These are phyloP conservation scores for Acer yangbiense DNA, from an alignment of 345 rosid genomes.

Conservation along the genomic window DNA sequence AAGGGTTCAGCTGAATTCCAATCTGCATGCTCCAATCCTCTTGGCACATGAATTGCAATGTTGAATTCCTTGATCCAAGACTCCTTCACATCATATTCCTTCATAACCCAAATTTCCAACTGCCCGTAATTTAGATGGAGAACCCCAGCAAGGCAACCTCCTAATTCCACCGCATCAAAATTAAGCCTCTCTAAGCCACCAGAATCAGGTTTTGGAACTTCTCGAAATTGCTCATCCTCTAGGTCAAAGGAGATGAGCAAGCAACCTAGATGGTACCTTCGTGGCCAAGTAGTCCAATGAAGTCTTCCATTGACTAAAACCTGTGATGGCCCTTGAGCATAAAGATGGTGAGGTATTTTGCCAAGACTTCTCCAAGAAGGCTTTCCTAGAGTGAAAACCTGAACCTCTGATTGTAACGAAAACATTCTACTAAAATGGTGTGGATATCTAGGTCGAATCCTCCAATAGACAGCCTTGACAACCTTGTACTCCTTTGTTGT, in stretches of 20 bases:
- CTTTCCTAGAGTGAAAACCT: conserved; percentile 35
- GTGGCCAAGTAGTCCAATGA: conserved; percentile 27
- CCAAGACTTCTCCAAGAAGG: conserved; percentile 35
- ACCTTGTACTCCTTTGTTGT: conserved; percentile 39
- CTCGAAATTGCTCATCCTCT: conserved; percentile 27
- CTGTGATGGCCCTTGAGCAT: conserved; percentile 3
- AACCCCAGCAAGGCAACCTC: conserved; percentile 29
- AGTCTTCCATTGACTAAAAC: conserved; percentile 32
- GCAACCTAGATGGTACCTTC: neutral
- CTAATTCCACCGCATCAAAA: conserved; percentile 4
- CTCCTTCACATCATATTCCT: conserved; percentile 24
- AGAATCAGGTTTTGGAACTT: conserved; percentile 17
- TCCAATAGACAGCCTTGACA: conserved; percentile 36
- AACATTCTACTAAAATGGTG: conserved; percentile 10
- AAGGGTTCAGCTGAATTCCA: neutral
- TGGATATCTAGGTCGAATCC: neutral
- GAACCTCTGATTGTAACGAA: conserved; percentile 37
- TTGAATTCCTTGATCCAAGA: conserved; percentile 34
- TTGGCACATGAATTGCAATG: conserved; percentile 22
- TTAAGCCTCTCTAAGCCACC: neutral
- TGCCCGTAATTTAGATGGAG: neutral
- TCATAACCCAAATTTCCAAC: conserved; percentile 29
- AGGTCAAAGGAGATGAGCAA: conserved; percentile 28
- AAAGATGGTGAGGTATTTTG: neutral
- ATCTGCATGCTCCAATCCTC: conserved; percentile 5